These are phyloP conservation scores for Lactarius indigo DNA, from an alignment of 768 basidiomycete genomes.

Conservation along the genomic window DNA sequence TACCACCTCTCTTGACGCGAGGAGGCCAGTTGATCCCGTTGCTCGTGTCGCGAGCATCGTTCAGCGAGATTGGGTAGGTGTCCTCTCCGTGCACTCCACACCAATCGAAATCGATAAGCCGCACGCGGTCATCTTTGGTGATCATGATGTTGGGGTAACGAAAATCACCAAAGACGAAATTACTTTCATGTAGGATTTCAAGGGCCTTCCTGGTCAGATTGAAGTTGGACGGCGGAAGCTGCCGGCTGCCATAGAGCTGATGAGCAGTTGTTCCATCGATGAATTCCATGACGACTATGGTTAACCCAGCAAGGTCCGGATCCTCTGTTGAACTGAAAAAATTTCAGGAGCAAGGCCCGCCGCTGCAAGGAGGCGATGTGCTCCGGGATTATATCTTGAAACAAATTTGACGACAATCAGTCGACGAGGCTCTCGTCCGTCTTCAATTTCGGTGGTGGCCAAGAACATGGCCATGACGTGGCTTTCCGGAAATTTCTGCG, in stretches of 20 bases:
- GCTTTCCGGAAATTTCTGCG: neutral
- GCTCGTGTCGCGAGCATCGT: neutral
- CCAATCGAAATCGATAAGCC: neutral
- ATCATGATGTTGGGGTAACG: neutral
- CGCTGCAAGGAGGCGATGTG: neutral
- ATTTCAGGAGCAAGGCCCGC: neutral
- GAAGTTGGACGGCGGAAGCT: too few relatives aligned
- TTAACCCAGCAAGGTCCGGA: neutral
- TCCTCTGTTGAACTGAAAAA: neutral
- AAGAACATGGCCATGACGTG: neutral
- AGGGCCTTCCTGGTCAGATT: too few relatives aligned
- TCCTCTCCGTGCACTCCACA: neutral
- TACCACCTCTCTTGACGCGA: neutral
- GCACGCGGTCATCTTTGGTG: neutral
- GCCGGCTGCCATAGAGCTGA: too few relatives aligned
- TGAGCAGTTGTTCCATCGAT: neutral
- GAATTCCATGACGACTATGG: neutral
- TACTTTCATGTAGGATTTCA: too few relatives aligned
- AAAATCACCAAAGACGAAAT: too few relatives aligned
- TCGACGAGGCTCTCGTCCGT: neutral
- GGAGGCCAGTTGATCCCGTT: neutral
- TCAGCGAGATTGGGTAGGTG: neutral
- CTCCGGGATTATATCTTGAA: neutral
- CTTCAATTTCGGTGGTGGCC: neutral
- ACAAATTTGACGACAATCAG: neutral